phyloP scores from a whole-genome alignment of 2,329 filamentous ascomycete genomes.

The Sphaerulina populicola region DNA sequence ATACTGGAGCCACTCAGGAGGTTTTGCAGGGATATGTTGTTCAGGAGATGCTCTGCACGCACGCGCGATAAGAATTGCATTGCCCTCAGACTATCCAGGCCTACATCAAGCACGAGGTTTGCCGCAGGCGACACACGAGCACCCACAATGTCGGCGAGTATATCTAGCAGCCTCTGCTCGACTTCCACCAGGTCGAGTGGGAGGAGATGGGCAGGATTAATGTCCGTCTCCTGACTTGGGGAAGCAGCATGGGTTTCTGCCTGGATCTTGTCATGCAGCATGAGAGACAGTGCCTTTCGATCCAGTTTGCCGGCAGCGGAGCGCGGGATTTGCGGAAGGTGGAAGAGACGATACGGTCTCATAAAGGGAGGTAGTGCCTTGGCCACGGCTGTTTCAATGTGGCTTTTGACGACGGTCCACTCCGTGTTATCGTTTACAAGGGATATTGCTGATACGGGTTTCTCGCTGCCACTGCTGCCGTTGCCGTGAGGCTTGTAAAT shows the following conservation, averaged over 20 bases:
- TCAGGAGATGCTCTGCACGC: background rate
- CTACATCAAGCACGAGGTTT: background rate
- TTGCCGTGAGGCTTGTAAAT: background rate
- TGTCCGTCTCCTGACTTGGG: background rate
- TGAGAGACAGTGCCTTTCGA: background rate
- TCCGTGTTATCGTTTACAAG: background rate
- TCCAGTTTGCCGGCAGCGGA: background rate
- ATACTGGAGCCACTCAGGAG: slow-evolving; percentile 2
- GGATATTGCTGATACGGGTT: background rate
- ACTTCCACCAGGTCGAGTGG: background rate
- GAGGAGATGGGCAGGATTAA: background rate
- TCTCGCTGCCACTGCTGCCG: background rate
- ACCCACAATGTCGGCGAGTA: background rate
- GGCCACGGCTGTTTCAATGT: background rate
- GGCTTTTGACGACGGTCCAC: background rate
- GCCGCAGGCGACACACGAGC: background rate
- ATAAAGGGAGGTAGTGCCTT: slow-evolving; percentile 1
- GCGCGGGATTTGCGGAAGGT: background rate
- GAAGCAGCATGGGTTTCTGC: background rate
- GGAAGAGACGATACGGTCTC: slow-evolving; percentile 2
- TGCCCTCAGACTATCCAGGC: slow-evolving; percentile 7
- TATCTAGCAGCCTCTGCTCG: background rate
- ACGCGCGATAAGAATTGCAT: slow-evolving; percentile 6
- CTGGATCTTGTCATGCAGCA: background rate
- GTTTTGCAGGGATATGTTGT: background rate